Evolutionary conservation across 257 asterid species (phyloP), one percentile per base, ranked within the genome.

Genomic region (Anisodus tanguticus): DNA sequence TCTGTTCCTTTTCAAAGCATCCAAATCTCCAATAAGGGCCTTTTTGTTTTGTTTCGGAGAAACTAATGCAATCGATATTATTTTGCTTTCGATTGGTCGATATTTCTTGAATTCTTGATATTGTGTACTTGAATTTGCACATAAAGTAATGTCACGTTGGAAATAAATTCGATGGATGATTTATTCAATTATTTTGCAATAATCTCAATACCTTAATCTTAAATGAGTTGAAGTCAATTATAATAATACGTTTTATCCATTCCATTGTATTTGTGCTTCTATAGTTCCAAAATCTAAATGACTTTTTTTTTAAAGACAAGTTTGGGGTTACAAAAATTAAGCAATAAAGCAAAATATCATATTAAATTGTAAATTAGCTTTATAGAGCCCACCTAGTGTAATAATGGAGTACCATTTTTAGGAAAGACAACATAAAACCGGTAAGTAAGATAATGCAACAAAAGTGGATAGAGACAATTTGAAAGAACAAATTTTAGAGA

Each of bases 401-500:
- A 11, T 5, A 76, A 51, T 51, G 8, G 45, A 22, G 15, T 13
- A 3, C 9, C 60, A 47, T 19, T 47, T 67, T 74, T 10, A 19
- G 19, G 19, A 47, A 72, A 72, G 43, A 72, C 35, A 11, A 47
- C 6, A 72, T 45, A 5, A 43, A 72, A 6, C 2, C 0, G 5
- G 5, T n/a, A 72, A 10, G 60, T 72, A 43, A 71, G 47, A 72
- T 72, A 72, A 72, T 72, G 59, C 59, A 47, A 6, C 80, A n/a
- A 72, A 47, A 45, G 13, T 10, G 17, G 64, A 64, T 64, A 64
- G 71, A n/a, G 45, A 11, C 8, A 64, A 26, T 7, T 64, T 64
- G 7, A 64, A 63, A 26, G 17, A 26, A 26, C 45, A 31, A 31
- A 64, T 35, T 4, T 64, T 64, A 60, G 26, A 8, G 9, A 2